Percentiles rank a stretch among this genome's conserved stretches.
phyloP scores from a whole-genome alignment of 2,329 filamentous ascomycete genomes.

The Orbilia quercus region DNA sequence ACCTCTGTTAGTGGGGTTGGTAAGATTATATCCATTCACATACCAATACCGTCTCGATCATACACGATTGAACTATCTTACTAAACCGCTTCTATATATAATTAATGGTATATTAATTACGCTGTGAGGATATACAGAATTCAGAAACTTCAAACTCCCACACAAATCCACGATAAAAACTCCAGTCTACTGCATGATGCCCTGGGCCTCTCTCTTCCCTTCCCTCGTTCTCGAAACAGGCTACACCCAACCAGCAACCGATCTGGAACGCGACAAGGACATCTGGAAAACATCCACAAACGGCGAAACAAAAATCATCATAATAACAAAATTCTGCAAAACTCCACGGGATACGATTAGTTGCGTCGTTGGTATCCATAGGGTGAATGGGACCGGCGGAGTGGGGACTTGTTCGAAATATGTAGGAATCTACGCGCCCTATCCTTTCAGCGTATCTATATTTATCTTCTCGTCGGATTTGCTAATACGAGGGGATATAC shows the following conservation, averaged over 20 bases:
- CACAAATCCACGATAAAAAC: slow-evolving; percentile 10
- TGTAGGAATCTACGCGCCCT: not conserved
- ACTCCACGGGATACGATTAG: slow-evolving; percentile 21
- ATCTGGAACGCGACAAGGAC: slow-evolving; percentile 41
- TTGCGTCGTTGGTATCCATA: slow-evolving; percentile 20
- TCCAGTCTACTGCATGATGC: slow-evolving; percentile 28
- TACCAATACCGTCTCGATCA: not conserved
- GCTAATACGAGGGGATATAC: too few relatives aligned
- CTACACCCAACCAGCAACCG: slow-evolving; percentile 24
- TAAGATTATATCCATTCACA: slow-evolving; percentile 6
- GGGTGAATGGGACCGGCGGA: slow-evolving; percentile 17
- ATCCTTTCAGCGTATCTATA: not conserved
- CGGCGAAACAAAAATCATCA: slow-evolving; percentile 35
- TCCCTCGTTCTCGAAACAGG: slow-evolving; percentile 40
- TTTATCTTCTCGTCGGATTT: too few relatives aligned
- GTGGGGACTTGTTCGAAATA: slow-evolving; percentile 35
- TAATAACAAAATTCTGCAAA: slow-evolving; percentile 29
- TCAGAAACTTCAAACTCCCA: slow-evolving; percentile 8
- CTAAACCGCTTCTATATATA: too few relatives aligned
- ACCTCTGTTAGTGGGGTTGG: slow-evolving; percentile 21
- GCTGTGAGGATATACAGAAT: slow-evolving; percentile 21
- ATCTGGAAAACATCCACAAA: slow-evolving; percentile 40
- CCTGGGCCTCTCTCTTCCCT: slow-evolving; percentile 34
- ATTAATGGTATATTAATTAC: not conserved
- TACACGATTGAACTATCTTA: not conserved